phyloP scores from a whole-genome alignment of 1,139 yeast genomes.

The Pichia sp. region DNA sequence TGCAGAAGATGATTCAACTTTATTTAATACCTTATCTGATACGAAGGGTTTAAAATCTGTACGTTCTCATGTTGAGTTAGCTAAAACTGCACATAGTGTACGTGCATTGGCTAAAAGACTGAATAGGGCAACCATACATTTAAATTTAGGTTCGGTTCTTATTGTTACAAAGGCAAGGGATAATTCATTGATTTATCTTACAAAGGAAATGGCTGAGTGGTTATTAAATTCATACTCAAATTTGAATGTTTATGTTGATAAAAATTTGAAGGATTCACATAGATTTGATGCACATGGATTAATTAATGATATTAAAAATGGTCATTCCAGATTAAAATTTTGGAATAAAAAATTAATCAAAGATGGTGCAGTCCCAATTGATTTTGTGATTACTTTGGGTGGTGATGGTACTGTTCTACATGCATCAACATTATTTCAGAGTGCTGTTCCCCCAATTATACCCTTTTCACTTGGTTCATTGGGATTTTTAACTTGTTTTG shows the following conservation, averaged over 20 bases:
- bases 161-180: conserved; percentile 85
- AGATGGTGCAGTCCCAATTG: conserved; percentile 56
- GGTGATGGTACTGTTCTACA: conserved; percentile 89
- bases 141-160: conserved; percentile 65
- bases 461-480: conserved; percentile 75
- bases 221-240: conserved; percentile 37
- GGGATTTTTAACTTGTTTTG: conserved; percentile 76
- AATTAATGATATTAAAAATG: conserved; percentile 36
- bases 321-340: conserved; percentile 43
- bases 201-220: conserved; percentile 78
- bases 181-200: conserved; percentile 63
- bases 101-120: conserved; percentile 71
- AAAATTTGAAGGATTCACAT: conserved; percentile 50
- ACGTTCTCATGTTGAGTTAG: conserved; percentile 64
- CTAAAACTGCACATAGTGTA: conserved; percentile 84
- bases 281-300: conserved; percentile 51
- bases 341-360: conserved; percentile 62
- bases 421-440: conserved; percentile 72
- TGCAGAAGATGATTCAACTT: conserved; percentile 7
- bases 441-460: conserved; percentile 82
- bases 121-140: conserved; percentile 64
- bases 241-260: conserved; percentile 64
- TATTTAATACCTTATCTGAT: conserved; percentile 9
- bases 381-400: conserved; percentile 72
- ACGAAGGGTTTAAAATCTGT: conserved; percentile 31